Conservation (phyloP, 2,329 filamentous ascomycete genomes). For the Cercospora zeae-maydis region DNA sequence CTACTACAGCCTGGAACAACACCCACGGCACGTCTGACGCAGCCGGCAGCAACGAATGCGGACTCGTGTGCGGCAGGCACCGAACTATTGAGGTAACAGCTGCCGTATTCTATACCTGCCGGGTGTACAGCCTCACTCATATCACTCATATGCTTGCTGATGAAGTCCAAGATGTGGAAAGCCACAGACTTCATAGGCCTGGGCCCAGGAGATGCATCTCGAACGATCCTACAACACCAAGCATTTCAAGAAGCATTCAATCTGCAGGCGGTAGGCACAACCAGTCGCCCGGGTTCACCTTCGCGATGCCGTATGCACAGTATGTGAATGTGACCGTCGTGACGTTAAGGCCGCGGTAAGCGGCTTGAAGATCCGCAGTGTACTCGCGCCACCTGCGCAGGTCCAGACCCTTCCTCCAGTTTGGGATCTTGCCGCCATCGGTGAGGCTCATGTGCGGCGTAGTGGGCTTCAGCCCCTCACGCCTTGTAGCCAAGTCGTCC, state of each 20-base stretch:
- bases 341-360: background rate
- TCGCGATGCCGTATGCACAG: background rate
- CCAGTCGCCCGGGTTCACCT: background rate
- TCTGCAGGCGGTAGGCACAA: background rate
- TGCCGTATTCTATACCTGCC: background rate
- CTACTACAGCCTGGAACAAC: background rate
- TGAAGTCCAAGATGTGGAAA: background rate
- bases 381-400: background rate
- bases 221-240: background rate
- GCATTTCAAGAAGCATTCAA: background rate
- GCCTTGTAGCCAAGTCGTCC: background rate
- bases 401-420: background rate
- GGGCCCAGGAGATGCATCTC: background rate
- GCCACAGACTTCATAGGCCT: background rate
- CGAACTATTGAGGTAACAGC: background rate
- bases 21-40: background rate
- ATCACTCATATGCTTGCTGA: background rate
- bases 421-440: background rate
- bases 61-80: background rate
- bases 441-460: background rate
- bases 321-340: background rate
- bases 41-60: background rate
- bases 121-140: background rate
- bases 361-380: background rate
- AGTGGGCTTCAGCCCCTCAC: conserved; percentile 1